Base-by-base conservation (phyloP, 768 basidiomycete species). In the Lactarius vividus region DNA sequence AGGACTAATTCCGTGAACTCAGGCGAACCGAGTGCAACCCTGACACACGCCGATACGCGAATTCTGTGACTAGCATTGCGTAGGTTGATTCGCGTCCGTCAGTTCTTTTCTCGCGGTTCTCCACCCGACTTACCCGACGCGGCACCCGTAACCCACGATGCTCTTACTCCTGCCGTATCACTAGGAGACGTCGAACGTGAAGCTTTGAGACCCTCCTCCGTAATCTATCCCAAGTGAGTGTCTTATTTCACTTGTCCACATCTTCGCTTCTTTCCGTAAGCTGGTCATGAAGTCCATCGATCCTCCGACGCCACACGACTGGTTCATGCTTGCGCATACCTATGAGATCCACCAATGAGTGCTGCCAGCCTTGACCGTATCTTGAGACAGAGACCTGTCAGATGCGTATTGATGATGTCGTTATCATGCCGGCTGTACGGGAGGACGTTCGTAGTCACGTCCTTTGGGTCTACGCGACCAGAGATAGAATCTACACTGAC, bases 181-280 rank as follows among this genome's bases (percentile, higher is more conserved):
- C 33, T 64, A 3, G 39, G 23, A 3, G 49, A 64, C 28, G 23
- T 64, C 15, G 40, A 67, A 44, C 31, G 57, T 20, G 63, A 49
- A 62, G 64, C 9, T 64, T 64, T 6, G 57, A 64, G 0, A 57
- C 57, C 5, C 64, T 64, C 40, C 66, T 57, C 46, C 20, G 28
- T 59, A 18, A 53, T 67, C 18, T 67, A 67, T 57, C 57, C 65
- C 37, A 20, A 44, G 65, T 66, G 31, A n/a, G 63, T 52, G 52
- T 39, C 5, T 63, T 31, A 9, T 3, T 11, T 28, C 15, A 73
- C 65, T n/a, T 71, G 52, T 68, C 73, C 10, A 64, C 72, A 74
- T 61, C 58, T 74, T 65, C 65, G 73, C 66, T 33, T 65, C 58
- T 52, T 72, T 69, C 70, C 77, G 65, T 71, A 37, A 55, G 28